Evolutionary conservation across 2,329 filamentous ascomycete species (phyloP), one percentile per base, ranked within the genome.

Genomic region (Fusarium annulatum): DNA sequence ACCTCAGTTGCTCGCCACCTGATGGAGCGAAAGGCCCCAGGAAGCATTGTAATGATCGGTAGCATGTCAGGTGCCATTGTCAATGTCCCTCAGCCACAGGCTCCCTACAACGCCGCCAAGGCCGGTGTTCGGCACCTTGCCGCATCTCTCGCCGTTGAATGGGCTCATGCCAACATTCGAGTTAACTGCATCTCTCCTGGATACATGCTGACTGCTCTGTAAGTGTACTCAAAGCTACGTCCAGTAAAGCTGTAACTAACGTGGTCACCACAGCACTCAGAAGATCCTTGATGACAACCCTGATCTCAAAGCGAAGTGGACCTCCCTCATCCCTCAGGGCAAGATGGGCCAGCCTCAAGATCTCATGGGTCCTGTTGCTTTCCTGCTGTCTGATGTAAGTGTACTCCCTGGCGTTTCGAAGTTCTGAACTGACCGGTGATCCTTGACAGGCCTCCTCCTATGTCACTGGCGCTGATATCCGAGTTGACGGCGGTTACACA

Each of bases 111-210:
- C 80, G 94, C 93, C 9, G 91, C 95, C 71, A 98, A 98, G 85
- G 96, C 96, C 41, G 96, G 94, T 16, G 93, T 98, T 51, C 89
- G 95, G 71, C 96, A 98, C 83, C 84, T 98, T 69, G 95, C 94
- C 18, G 89, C 93, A 42, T 96, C 93, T 73, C 87, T 98, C 77
- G 95, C 95, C 41, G 95, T 98, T 57, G 96, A 98, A 83, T 98
- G 96, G 96, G 95, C 96, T 0, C 88, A 91, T 76, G 90, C 92
- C 42, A 92, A 92, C 75, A 97, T 98, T 80, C 90, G 96, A 41
- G 96, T 98, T 76, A 98, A 98, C 86, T 96, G 94, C 83, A 96
- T 98, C 81, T 95, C 92, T 36, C 96, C 96, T 0, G 96, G 96
- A 49, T 98, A 98, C 84, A 98, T 98, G 96, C 86, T 97, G 75